Conservation (phyloP, 352 stramenopile species). For the Nothophytophthora sp. region DNA sequence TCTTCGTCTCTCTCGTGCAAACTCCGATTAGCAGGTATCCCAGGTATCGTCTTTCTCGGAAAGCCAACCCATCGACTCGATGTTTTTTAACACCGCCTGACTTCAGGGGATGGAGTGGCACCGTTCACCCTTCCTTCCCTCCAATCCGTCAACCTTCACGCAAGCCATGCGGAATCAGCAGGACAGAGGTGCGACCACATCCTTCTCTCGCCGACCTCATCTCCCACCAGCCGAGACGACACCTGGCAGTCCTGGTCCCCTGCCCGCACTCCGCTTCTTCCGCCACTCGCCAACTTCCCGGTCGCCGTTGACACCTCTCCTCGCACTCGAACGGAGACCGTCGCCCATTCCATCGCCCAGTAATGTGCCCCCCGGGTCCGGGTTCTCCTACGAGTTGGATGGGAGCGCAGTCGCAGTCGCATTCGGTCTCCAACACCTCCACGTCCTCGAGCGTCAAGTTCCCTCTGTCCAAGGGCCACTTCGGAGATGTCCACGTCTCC, state of each 20-base stretch:
- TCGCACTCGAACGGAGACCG: not conserved
- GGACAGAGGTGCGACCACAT: too few relatives aligned
- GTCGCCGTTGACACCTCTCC: constrained; percentile 9
- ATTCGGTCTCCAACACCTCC: constrained; percentile 14
- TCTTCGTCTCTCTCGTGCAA: too few relatives aligned
- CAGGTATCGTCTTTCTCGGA: too few relatives aligned
- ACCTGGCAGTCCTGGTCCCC: not conserved
- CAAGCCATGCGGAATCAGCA: too few relatives aligned
- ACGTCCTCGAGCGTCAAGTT: constrained; percentile 21
- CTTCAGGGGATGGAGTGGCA: too few relatives aligned
- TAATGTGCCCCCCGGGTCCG: constrained; percentile 11
- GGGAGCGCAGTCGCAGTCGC: too few relatives aligned
- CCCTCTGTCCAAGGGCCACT: constrained; percentile 33
- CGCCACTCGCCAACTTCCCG: constrained; percentile 18
- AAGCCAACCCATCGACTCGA: too few relatives aligned
- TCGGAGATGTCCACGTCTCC: constrained; percentile 30
- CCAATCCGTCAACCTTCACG: too few relatives aligned
- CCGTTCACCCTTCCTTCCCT: too few relatives aligned
- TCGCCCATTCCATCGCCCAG: not conserved
- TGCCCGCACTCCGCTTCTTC: not conserved
- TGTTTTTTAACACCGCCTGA: too few relatives aligned
- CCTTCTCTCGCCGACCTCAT: too few relatives aligned
- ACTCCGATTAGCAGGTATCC: too few relatives aligned
- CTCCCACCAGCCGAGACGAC: not conserved
- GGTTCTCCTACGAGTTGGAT: constrained; percentile 1